Evolutionary conservation across 768 basidiomycete species (phyloP).

Genomic region (Phallus indusiatus): DNA sequence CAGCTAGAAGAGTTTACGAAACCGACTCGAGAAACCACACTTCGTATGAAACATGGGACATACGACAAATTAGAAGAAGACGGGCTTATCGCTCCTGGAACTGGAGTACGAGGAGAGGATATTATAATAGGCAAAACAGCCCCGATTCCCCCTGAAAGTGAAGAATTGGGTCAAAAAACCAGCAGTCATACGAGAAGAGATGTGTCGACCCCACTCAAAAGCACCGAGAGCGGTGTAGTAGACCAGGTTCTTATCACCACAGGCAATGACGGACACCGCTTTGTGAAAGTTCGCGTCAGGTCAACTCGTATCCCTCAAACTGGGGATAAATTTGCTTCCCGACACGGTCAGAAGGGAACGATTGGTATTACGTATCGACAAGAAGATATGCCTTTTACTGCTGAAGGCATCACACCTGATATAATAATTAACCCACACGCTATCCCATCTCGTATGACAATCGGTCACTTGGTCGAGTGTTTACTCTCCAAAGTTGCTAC

Average conservation of each 20-base stretch:
- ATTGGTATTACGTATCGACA: constrained; percentile 99
- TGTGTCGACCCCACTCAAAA: constrained; percentile 95
- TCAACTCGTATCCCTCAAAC: constrained; percentile 96
- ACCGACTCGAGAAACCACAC: constrained; percentile 83
- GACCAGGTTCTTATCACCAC: constrained; percentile 97
- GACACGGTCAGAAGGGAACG: constrained; percentile 99
- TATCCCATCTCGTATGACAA: constrained; percentile 99
- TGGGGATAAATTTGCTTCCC: constrained; percentile 98
- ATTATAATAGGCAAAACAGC: constrained; percentile 99
- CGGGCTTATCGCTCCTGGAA: constrained; percentile 92
- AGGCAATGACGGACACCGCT: constrained; percentile 92
- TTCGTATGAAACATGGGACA: constrained; percentile 96
- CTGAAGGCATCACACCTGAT: constrained; percentile 94
- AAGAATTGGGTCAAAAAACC: constrained; percentile 95
- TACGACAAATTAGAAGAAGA: constrained; percentile 98
- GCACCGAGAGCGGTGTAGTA: constrained; percentile 95
- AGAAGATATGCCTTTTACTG: constrained; percentile 99
- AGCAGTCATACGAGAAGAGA: constrained; percentile 88
- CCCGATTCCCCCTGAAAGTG: constrained; percentile 91
- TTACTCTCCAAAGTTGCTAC: constrained; percentile 93
- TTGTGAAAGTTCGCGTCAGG: constrained; percentile 94
- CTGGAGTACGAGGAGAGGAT: constrained; percentile 91
- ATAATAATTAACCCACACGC: constrained; percentile 99
- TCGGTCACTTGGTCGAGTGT: constrained; percentile 98
- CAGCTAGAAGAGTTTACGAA: constrained; percentile 96